Base-by-base conservation (phyloP, 2,329 filamentous ascomycete genomes). In the Geosmithia putterillii region DNA sequence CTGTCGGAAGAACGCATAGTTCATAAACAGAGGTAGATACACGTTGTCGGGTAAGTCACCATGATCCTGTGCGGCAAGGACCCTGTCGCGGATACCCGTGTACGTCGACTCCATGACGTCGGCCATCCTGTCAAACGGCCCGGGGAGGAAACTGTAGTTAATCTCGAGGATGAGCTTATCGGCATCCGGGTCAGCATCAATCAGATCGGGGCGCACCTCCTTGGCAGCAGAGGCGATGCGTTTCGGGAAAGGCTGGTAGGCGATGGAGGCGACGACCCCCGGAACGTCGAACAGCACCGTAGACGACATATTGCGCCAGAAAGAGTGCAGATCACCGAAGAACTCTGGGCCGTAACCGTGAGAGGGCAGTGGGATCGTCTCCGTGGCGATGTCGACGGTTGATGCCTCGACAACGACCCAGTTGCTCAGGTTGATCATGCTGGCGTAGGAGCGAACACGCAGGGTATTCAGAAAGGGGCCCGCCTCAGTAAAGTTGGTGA, bases 371-470 rank as follows among this genome's bases (percentile, higher is more conserved):
- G 60, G 57, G 9, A 62, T 54, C 1, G 58, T 61, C 51, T 65
- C 62, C 3, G 60, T 64, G 18, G 57, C 58, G 40, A 64, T 62
- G n/a, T 57, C 58, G 45, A 61, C 37, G 7, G 21, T 41, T n/a
- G 22, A 23, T 14, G 43, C 38, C 12, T 38, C 25, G 35, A 46
- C 56, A 14, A 56, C 57, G 52, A 65, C 67, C 18, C 53, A 51
- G n/a, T 63, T 61, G 7, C 57, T 54, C 10, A 61, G 20, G 22
- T 20, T 41, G 17, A 53, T 45, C 5, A 76, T 57, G 38, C 69
- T 65, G 42, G 66, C 60, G 49, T 74, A 74, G 5, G 61, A 66
- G 49, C 66, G 71, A 3, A 63, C 68, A 53, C 71, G 68, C 46
- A 59, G 61, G 7, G 60, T 71, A 50, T 74, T 70, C 36, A 65